phyloP scores from a whole-genome alignment of 352 stramenopile genomes.

The Phytophthora lateralis region DNA sequence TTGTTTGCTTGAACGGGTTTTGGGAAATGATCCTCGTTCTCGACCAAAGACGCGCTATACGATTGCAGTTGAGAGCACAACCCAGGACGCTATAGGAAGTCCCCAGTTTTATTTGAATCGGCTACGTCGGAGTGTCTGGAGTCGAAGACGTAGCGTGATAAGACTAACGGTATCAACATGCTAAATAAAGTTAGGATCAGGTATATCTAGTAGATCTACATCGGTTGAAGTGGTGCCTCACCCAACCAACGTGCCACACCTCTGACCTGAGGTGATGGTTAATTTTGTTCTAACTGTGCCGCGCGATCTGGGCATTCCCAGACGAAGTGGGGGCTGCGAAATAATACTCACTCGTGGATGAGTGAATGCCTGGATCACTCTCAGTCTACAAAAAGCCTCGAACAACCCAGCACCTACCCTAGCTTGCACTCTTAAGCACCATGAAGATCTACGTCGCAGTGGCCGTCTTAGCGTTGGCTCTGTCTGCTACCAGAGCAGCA shows the following conservation, averaged over 20 bases:
- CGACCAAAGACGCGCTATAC: neutral
- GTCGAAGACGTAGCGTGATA: neutral
- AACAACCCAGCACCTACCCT: neutral
- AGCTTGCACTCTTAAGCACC: neutral
- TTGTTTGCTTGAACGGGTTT: constrained; percentile 5
- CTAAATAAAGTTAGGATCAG: neutral
- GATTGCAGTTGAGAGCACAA: neutral
- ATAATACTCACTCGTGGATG: neutral
- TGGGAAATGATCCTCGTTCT: constrained; percentile 7
- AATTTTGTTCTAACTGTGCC: neutral
- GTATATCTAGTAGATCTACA: neutral
- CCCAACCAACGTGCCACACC: neutral
- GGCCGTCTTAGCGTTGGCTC: constrained; percentile 16
- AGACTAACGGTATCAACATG: neutral
- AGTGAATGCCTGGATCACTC: neutral
- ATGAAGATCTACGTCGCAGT: constrained; percentile 34
- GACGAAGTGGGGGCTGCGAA: neutral
- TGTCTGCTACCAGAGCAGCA: constrained; percentile 9
- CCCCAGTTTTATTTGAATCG: neutral
- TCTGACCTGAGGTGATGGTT: neutral
- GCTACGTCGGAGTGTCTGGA: neutral
- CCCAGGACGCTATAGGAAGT: neutral
- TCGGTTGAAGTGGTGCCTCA: neutral
- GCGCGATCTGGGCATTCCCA: neutral
- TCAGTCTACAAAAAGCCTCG: constrained; percentile 16